Evolutionary conservation across 2,329 filamentous ascomycete species (phyloP).

Genomic region (Aspergillus fumigatiaffinis): DNA sequence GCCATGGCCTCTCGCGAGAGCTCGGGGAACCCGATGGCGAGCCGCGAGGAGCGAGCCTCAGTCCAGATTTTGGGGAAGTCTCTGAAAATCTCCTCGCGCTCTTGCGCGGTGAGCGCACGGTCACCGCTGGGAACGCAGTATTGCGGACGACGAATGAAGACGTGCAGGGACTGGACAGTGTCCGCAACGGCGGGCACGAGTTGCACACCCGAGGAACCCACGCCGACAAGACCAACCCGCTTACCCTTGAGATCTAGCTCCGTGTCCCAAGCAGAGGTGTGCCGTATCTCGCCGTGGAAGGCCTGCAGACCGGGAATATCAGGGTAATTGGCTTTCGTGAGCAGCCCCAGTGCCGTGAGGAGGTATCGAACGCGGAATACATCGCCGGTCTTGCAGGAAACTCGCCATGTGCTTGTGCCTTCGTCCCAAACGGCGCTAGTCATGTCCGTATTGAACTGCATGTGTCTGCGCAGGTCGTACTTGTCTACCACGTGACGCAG

Average conservation of each 20-base stretch:
- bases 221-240: conserved; percentile 46
- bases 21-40: conserved; percentile 12
- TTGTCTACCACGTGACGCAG: conserved; percentile 23
- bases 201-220: conserved; percentile 26
- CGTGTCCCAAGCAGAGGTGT: conserved; percentile 52
- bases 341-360: conserved; percentile 14
- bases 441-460: conserved; percentile 18
- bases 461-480: conserved; percentile 15
- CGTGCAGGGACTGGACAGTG: conserved; percentile 23
- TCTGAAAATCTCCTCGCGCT: conserved; percentile 20
- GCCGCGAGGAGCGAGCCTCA: not conserved
- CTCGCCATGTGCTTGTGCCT: conserved; percentile 10
- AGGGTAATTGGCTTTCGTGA: conserved; percentile 48
- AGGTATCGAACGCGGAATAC: conserved; percentile 9
- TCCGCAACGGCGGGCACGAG: conserved; percentile 24
- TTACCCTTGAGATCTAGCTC: conserved; percentile 43
- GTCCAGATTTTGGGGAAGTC: conserved; percentile 7
- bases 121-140: conserved; percentile 34
- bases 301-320: conserved; percentile 47
- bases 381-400: conserved; percentile 4
- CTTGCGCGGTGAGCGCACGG: conserved; percentile 16
- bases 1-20: conserved; percentile 1
- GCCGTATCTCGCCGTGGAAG: conserved; percentile 52
- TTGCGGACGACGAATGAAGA: conserved; percentile 37
- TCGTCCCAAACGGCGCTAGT: conserved; percentile 9